Conservation (phyloP, 352 stramenopile species). For the Phytophthora multivora region DNA sequence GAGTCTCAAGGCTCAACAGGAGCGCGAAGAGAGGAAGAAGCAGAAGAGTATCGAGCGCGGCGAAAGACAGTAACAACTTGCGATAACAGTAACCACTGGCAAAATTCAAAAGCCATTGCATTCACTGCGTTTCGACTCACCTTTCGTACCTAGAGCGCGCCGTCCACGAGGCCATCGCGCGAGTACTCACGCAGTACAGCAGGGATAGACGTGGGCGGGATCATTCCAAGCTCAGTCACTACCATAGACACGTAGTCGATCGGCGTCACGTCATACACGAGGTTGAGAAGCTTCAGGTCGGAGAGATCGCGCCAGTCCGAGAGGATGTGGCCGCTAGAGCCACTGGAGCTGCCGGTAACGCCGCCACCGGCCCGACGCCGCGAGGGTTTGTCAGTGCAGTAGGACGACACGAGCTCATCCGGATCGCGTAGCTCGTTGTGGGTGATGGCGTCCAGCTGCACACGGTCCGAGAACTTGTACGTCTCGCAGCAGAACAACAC, state of each 20-base stretch:
- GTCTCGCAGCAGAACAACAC: conserved; percentile 98
- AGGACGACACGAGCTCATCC: conserved; percentile 80
- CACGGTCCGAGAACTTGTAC: conserved; percentile 97
- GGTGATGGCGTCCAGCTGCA: conserved; percentile 98
- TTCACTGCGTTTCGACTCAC: conserved; percentile 18
- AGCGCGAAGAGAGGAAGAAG: conserved; percentile 30
- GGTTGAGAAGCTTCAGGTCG: conserved; percentile 81
- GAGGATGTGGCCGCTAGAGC: conserved; percentile 61
- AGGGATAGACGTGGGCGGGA: conserved; percentile 97
- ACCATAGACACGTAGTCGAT: conserved; percentile 97
- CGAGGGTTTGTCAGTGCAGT: conserved; percentile 56
- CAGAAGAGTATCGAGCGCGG: conserved; percentile 21
- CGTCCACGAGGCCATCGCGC: conserved; percentile 64
- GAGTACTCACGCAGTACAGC: conserved; percentile 96
- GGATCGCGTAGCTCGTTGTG: conserved; percentile 98
- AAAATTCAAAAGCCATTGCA: conserved; percentile 28
- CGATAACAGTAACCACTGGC: not conserved
- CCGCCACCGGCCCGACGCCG: conserved; percentile 21
- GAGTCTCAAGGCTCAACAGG: conserved; percentile 24
- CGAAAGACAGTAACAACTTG: conserved; percentile 11
- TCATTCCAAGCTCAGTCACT: conserved; percentile 97
- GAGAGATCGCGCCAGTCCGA: conserved; percentile 81
- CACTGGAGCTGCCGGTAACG: conserved; percentile 2
- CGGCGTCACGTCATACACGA: conserved; percentile 97
- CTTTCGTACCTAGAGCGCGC: conserved; percentile 26